Base-by-base conservation (phyloP, 1,139 yeast species). In the Kodamaea sp. region DNA sequence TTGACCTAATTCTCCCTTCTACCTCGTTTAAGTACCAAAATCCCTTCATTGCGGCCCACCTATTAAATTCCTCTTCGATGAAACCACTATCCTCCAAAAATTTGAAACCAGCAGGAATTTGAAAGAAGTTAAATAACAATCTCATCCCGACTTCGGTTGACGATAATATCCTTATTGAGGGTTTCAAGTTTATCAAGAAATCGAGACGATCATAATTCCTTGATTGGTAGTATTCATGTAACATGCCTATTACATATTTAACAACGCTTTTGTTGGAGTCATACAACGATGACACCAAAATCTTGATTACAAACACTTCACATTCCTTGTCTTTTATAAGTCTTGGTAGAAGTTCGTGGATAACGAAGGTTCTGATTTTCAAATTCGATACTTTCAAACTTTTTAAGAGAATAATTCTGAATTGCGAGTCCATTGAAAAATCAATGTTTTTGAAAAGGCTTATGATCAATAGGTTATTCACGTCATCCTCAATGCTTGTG, bases 211-310 rank as follows among this genome's bases (percentile, higher is more conserved):
- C 34, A 9, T 37, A 37, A 12, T 47, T 44, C 19, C 42, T 37
- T 6, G 29, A 18, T 12, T 36, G 32, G 31, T 49, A 49, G 22
- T 39, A 41, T 4, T 39, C 44, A 13, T 27, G 34, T 11, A 49
- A 32, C 23, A 43, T 31, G 11, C 37, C 32, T 14, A 47, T 42
- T 5, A 44, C 36, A 7, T 20, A 14, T 13, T 71, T 62, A 26
- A 81, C 77, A 4, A 88, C 82, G 9, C 70, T 77, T 6, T 66
- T 58, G 32, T 73, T 76, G 0, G 76, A 66, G 50, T 87, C 95
- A 53, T 85, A 88, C 4, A 90, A 58, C 51, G 84, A 90, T 22
- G 77, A 75, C 5, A 83, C 79, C 32, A 90, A 58, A 24, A 81
- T 51, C 19, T 73, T 75, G 22, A 74, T 57, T 28, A 66, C 59